Evolutionary conservation across 148 eudicot species (phyloP), one percentile per base, ranked within the genome.

Genomic region (Diospyros lotus): DNA sequence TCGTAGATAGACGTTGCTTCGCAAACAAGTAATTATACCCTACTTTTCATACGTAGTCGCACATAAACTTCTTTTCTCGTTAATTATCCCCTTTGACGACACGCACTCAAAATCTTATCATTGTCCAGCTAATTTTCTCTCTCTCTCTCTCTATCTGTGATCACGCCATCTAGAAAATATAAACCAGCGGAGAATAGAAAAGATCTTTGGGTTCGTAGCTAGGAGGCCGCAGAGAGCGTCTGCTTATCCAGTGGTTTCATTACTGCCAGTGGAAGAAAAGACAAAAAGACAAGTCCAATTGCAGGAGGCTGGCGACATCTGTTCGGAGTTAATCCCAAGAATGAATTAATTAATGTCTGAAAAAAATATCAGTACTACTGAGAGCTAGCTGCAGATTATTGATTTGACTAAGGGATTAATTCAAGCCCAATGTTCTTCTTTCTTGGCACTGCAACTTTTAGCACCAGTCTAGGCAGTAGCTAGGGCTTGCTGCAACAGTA

Each of bases 1-100:
- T 28, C 28, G 63, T 41, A 68, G 77, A 71, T 56, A 56, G 72
- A 77, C 64, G 38, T 90, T 88, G 79, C 96, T 87, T 91, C 84
- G 74, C 56, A 69, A 51, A 83, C 86, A 87, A 89, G 89, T 77
- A 87, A 81, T 80, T 54, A 80, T 77, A 18, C 28, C 0, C 0
- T 28, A 0, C 28, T 64, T 53, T 75, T 81, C 52, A 40, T 70
- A 66, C 56, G 40, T 63, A 10, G 38, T 15, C 54, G 72, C 54
- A 53, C 12, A 15, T 4, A 8, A 72, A 72, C 59, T 65, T 64
- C 44, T 66, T 38, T 12, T 51, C 39, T 28, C 1, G 59, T 14
- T 61, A 28, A 28, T 73, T 73, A 45, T 46, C 60, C 46, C 58
- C 67, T 77, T 69, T 83, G 88, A 83, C 87, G 81, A 85, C 81